Evolutionary conservation across 208 protist species (phyloP), one percentile per base, ranked within the genome.

Genomic region (Leishmania guyanensis): DNA sequence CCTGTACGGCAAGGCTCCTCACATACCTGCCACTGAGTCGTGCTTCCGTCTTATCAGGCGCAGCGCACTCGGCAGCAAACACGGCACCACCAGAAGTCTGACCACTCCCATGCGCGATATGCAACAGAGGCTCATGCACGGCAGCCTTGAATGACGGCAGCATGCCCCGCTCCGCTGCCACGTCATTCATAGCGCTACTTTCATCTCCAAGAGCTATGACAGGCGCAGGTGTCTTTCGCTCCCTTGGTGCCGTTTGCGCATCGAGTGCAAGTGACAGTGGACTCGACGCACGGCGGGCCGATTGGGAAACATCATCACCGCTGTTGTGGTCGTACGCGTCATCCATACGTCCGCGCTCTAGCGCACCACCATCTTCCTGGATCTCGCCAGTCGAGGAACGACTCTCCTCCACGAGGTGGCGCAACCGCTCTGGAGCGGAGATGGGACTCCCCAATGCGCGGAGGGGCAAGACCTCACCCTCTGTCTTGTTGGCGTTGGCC

Each of bases 351-450:
- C 78, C 65, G 65, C 75, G 75, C 56, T 77, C 51, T 46, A 77
- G 74, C 33, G 77, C 83, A 9, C 73, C 78, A 12, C 68, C 79
- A 29, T 79, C 75, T 17, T 3, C 0, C 9, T 77, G 71, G 10
- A 1, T 6, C 4, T 26, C 29, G 14, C 1, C 0, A 1, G 50
- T 65, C 8, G 33, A 29, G 0, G 39, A 36, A 26, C 82, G 82
- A 50, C 56, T 82, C 22, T 82, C 68, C 6, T 85, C 4, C 36
- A 82, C 74, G 12, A 36, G 51, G 36, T 78, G 71, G 5, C 75
- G 81, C 69, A 86, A 75, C 46, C 72, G 77, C 33, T 73, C 48
- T 0, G 74, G 54, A 9, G 78, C 70, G 10, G 81, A 53, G 48
- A 36, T 56, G 5, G 20, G 36, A 51, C 56, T 48, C 6, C 39